Percentiles rank a stretch among this genome's conserved stretches.
Evolutionary conservation across 805 yeast genomes (phyloP).

Genomic region (Naumovozyma dairenensis): DNA sequence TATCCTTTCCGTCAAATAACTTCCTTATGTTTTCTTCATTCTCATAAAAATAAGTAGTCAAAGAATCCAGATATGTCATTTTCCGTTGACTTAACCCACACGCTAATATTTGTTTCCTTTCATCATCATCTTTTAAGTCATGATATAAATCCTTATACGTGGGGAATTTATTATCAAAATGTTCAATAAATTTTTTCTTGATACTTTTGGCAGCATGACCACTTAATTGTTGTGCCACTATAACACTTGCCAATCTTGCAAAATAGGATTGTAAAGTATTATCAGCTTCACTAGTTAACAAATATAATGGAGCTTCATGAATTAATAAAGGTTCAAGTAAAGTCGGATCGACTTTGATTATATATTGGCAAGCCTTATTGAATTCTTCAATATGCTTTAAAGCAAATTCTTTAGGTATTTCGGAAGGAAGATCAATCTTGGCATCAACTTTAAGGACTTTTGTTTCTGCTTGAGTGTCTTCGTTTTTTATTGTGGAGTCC

Average conservation of each 20-base stretch:
- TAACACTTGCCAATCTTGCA: constrained; percentile 35
- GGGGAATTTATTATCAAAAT: constrained; percentile 38
- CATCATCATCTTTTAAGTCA: constrained; percentile 14
- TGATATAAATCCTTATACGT: constrained; percentile 39
- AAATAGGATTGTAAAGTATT: constrained; percentile 29
- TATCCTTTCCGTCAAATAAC: constrained; percentile 29
- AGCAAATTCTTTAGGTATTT: constrained; percentile 20
- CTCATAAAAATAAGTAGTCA: constrained; percentile 41
- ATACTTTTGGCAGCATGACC: constrained; percentile 75
- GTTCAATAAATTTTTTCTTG: constrained; percentile 34
- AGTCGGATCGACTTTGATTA: constrained; percentile 32
- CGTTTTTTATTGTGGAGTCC: too few relatives aligned
- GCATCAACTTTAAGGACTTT: too few relatives aligned
- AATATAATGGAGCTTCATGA: constrained; percentile 25
- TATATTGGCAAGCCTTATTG: constrained; percentile 26
- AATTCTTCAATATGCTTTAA: constrained; percentile 27
- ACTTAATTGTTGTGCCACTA: constrained; percentile 66
- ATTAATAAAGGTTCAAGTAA: constrained; percentile 22
- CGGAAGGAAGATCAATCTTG: too few relatives aligned
- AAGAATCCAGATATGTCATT: constrained; percentile 47
- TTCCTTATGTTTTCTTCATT: constrained; percentile 30
- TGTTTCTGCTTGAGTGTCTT: too few relatives aligned
- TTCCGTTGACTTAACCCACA: constrained; percentile 68
- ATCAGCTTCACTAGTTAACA: constrained; percentile 7
- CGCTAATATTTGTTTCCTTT: constrained; percentile 41